phyloP scores from a whole-genome alignment of 768 basidiomycete species.

The Lactifluus piperatus region DNA sequence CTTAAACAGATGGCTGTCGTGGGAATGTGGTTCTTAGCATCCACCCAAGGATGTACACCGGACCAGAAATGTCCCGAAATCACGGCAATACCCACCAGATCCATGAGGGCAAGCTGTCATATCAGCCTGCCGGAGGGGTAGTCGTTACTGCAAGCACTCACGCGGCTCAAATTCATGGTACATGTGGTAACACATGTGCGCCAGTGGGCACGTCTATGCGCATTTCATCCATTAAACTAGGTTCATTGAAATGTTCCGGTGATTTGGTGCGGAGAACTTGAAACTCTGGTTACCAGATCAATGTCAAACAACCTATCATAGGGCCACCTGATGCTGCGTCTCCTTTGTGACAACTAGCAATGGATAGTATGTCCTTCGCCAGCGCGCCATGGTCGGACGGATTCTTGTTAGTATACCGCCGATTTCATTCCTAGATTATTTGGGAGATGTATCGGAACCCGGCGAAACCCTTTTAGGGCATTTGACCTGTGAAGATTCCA shows the following conservation, averaged over 20 bases:
- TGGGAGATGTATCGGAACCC: background rate
- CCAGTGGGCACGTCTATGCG: background rate
- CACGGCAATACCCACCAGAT: background rate
- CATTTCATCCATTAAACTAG: background rate
- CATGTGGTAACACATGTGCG: background rate
- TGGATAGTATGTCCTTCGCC: background rate
- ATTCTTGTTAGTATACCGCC: background rate
- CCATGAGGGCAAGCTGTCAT: background rate
- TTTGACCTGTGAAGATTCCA: background rate
- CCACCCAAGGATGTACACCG: background rate
- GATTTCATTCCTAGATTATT: background rate
- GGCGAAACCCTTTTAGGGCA: background rate
- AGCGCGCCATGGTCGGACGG: background rate
- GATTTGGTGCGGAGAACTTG: background rate
- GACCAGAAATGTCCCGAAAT: background rate
- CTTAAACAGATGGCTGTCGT: background rate
- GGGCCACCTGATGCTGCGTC: background rate
- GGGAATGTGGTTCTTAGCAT: background rate
- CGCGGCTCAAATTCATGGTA: background rate
- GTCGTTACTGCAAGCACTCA: background rate
- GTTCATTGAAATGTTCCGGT: conserved; percentile 2
- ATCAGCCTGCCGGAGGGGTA: background rate
- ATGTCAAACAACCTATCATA: background rate
- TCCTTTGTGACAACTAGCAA: background rate
- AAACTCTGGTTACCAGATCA: background rate